Evolutionary conservation across 1,284 basidiomycete species (phyloP), one percentile per base, ranked within the genome.

Genomic region (Boletellus deceptivus): DNA sequence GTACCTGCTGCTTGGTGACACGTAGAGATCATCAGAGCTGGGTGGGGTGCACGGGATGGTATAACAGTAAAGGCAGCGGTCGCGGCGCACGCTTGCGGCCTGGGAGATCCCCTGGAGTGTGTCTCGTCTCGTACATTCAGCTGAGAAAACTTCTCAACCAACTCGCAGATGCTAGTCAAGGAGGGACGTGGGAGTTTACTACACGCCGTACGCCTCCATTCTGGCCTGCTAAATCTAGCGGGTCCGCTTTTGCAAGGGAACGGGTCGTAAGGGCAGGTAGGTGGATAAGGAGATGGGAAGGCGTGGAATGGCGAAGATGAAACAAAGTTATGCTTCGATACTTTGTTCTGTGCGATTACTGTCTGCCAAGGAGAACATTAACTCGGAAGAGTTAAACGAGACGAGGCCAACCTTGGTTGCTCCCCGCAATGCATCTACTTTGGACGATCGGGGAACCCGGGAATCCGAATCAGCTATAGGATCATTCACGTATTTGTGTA

Each of bases 41-140:
- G 55, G 17, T 65, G 59, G 11, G 59, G 60, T 24, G 62, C 62
- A 25, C 24, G 37, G 17, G 52, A 34, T 0, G 50, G 60, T 54
- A 50, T 24, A 7, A 63, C 45, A 16, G 63, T 65, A 11, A 62
- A 53, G 3, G 63, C 61, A 10, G 13, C 33, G 1, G 57, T 60
- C 0, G 63, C 56, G 13, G 52, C 55, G 14, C 49, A 22, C 0
- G 61, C 50, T 14, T 24, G 43, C 8, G 18, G 10, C 17, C 27
- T 35, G 6, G 10, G 17, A 35, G 46, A 8, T 24, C 36, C 49
- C 22, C 36, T 48, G 2, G 17, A 18, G 3, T 25, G 51, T 18
- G 29, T 10, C 17, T 43, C 58, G 14, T 39, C 55, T 35, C 63
- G 48, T 5, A 64, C 50, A 31, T 39, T 64, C 5, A 65, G 13